Evolutionary conservation across 371 early-diverging fungal species (phyloP).

Genomic region (Amoeboaphelidium protococcarum): DNA sequence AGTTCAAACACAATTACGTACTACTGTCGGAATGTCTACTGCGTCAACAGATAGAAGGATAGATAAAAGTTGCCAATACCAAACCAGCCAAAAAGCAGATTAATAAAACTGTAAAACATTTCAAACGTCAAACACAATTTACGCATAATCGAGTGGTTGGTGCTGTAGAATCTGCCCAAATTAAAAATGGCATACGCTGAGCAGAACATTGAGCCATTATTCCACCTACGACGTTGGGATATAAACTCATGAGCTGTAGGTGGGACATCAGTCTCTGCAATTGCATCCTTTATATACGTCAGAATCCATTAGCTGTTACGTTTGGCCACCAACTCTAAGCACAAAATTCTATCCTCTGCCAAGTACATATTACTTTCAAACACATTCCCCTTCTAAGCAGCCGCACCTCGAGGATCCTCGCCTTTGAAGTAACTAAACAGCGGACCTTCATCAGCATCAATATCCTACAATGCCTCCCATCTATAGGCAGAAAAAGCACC

Average conservation of each 20-base stretch:
- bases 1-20: background rate
- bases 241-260: slow-evolving; percentile 24
- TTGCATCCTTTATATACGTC: slow-evolving; percentile 31
- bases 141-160: background rate
- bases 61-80: background rate
- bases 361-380: slow-evolving; percentile 47
- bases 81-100: background rate
- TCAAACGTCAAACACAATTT: background rate
- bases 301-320: slow-evolving; percentile 29
- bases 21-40: background rate
- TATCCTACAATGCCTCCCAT: slow-evolving; percentile 39
- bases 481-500: slow-evolving; percentile 94
- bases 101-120: background rate
- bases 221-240: slow-evolving; percentile 36
- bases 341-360: slow-evolving; percentile 46
- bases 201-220: slow-evolving; percentile 34
- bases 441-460: slow-evolving; percentile 41
- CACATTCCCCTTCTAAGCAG: slow-evolving; percentile 8
- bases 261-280: slow-evolving; percentile 44
- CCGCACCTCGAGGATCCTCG: slow-evolving; percentile 15
- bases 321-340: slow-evolving; percentile 43
- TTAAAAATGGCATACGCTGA: slow-evolving; percentile 27
- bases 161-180: slow-evolving; percentile 12
- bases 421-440: slow-evolving; percentile 33
- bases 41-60: background rate